Evolutionary conservation across 208 protist genomes (phyloP), one percentile per base, ranked within the genome.

Genomic region (Porcisia deanei): DNA sequence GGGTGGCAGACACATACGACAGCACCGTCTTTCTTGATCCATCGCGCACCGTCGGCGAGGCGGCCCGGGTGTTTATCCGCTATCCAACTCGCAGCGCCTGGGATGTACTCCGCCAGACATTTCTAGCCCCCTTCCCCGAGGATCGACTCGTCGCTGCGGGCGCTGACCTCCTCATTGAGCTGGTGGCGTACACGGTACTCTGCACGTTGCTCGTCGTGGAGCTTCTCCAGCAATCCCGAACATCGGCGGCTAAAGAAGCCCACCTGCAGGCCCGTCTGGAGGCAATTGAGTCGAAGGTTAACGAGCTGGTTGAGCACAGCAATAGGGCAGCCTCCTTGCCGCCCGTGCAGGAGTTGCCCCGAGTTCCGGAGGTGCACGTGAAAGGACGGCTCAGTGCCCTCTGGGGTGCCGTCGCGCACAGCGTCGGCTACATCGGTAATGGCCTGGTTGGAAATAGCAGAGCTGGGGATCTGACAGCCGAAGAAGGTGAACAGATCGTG

Each of bases 151-250:
- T 97, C 7, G 86, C 83, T 49, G 88, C 89, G 4, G 93, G 93
- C 8, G 91, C 91, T 25, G 86, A 95, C 55, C 75, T 97, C 49
- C 79, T 97, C 52, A 88, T 94, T 73, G 93, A 97, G 80, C 71
- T 97, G 47, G 61, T 91, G 8, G 89, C 90, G 30, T 95, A 91
- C 84, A 77, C 84, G 1, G 79, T 94, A 34, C 84, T 97, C 16
- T 89, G 89, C 30, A 68, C 75, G 34, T 49, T 93, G 30, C 77
- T 97, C 22, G 88, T 85, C 37, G 85, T 87, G 75, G 91, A 97
- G 75, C 77, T 97, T 43, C 65, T 80, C 60, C 85, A 87, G 64
- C 82, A 89, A 61, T 85, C 84, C 18, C 80, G 75, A 57, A 75
- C 79, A 3, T 71, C 84, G 10, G 86, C 89, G 2, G 84, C 81